Base-by-base conservation (phyloP, 2,329 filamentous ascomycete genomes). In the Colletotrichum simmondsii region DNA sequence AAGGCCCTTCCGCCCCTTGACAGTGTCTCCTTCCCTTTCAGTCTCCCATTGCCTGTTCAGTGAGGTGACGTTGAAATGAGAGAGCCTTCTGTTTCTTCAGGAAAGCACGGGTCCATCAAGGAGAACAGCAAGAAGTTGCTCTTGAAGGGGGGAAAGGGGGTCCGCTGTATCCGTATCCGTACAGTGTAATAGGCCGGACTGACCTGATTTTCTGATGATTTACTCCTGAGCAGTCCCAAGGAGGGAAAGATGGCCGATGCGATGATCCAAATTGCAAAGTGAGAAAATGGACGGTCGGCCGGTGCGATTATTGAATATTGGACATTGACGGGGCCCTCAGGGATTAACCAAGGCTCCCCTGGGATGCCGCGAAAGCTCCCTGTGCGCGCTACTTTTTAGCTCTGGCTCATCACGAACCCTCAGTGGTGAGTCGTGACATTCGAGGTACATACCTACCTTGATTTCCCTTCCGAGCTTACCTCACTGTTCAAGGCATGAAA, bases 321-420 rank as follows among this genome's bases (percentile, higher is more conserved):
- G 37, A 52, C 19, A 65, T 62, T 37, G 65, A 63, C 52, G 67
- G 61, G 62, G 61, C 52, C 32, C 30, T 30, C 69, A 72, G 69
- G 69, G 69, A 59, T 68, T 63, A 24, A 53, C 16, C 58, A 68
- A 54, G 69, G 58, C 30, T 28, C 32, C 62, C 57, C 49, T 28
- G 62, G 49, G 19, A 22, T 26, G 35, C 14, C 26, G 35, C 19
- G 26, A 37, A 28, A 35, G 46, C 64, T 71, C 63, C 56, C 49
- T 61, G 68, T 58, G 62, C 54, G 63, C 65, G 42, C 46, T 49
- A 62, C 46, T 30, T n/a, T 42, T 32, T 58, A 56, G 49, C 37
- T 68, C 62, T 22, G n/a, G 49, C 49, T 26, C 28, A 54, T 54
- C n/a, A 30, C 46, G 49, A 53, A 64, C 46, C 49, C 10, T 26